A percentile compares a stretch with the other conserved stretches of the same genome.
phyloP scores from a whole-genome alignment of 179 eudicot genomes.

The Silene noctiflora region DNA sequence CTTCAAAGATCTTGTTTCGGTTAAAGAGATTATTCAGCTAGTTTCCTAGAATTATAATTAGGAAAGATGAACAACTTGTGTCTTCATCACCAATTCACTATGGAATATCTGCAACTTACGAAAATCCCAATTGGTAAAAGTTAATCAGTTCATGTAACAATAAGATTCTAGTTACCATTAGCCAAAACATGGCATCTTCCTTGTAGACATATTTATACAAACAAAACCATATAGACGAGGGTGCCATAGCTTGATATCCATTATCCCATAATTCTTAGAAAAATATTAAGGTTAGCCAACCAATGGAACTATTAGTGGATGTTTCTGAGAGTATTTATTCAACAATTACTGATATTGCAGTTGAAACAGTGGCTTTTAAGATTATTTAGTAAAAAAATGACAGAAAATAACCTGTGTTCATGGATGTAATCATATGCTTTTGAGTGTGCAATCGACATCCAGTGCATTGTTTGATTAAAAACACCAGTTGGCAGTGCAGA shows the following conservation, averaged over 20 bases:
- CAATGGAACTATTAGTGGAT: constrained; percentile 8
- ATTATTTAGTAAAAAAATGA: background rate
- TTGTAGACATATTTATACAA: background rate
- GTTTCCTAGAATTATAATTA: constrained; percentile 9
- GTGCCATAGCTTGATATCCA: too few relatives aligned
- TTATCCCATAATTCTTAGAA: background rate
- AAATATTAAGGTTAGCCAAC: background rate
- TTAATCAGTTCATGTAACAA: background rate
- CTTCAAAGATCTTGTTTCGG: constrained; percentile 15
- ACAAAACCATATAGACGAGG: background rate
- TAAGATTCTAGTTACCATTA: constrained; percentile 8
- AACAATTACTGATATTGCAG: background rate
- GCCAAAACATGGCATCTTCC: constrained; percentile 2
- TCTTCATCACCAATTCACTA: constrained; percentile 12
- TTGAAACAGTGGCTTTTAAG: background rate
- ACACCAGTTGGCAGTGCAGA: constrained; percentile 96
- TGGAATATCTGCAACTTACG: constrained; percentile 10
- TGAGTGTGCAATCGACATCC: constrained; percentile 83
- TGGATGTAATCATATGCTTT: constrained; percentile 94
- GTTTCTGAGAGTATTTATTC: constrained; percentile 1
- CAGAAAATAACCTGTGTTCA: constrained; percentile 62
- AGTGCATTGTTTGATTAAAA: constrained; percentile 81
- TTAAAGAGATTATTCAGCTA: background rate
- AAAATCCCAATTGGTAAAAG: background rate
- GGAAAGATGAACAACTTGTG: background rate